phyloP scores from a whole-genome alignment of 2,329 filamentous ascomycete species.

The Calonectria montana region DNA sequence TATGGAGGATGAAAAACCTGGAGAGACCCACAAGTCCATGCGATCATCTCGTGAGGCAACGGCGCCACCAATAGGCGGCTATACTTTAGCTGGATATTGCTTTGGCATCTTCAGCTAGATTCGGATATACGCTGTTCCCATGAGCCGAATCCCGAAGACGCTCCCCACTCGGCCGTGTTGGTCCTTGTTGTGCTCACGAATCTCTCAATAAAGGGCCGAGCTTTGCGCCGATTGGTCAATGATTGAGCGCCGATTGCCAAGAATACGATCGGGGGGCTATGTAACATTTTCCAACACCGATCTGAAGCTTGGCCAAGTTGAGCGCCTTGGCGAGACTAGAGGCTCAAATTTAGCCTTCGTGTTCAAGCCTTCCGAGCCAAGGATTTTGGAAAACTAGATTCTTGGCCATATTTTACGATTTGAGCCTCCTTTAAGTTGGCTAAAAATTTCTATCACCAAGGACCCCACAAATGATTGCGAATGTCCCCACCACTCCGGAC shows the following conservation, averaged over 20 bases:
- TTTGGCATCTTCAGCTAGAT: background rate
- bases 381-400: background rate
- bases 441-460: background rate
- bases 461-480: background rate
- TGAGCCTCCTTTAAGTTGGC: background rate
- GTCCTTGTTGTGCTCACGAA: background rate
- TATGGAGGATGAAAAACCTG: constrained; percentile 6
- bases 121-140: constrained; percentile 7
- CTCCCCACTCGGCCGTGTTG: background rate
- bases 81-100: background rate
- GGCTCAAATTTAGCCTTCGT: background rate
- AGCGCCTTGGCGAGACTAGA: background rate
- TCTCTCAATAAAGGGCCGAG: background rate
- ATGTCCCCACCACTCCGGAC: background rate
- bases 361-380: background rate
- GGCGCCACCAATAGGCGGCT: background rate
- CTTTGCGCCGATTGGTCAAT: background rate
- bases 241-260: background rate
- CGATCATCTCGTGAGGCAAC: background rate
- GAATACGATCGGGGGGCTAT: background rate
- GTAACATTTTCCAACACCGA: background rate
- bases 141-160: background rate
- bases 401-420: background rate
- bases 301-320: background rate
- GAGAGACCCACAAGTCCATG: background rate